Percentiles rank a stretch among this genome's conserved stretches.
phyloP scores from a whole-genome alignment of 1,284 basidiomycete genomes.

The Malassezia globosa region DNA sequence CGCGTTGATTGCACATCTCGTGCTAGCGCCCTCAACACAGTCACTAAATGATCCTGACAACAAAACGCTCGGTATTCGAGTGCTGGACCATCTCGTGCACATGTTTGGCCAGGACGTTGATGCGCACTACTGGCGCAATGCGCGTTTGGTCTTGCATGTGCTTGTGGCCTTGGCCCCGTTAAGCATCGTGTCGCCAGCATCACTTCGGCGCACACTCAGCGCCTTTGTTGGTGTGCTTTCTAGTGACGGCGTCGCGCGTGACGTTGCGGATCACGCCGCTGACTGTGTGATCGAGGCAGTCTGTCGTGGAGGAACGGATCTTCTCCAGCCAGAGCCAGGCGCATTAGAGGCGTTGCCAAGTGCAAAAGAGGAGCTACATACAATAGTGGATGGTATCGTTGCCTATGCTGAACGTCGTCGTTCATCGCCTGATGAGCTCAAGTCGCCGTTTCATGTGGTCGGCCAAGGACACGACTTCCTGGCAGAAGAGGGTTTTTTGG shows the following conservation, averaged over 20 bases:
- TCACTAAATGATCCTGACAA: background rate
- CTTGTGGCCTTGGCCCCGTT: slow-evolving; percentile 50
- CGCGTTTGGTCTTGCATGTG: slow-evolving; percentile 32
- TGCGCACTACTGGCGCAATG: slow-evolving; percentile 40
- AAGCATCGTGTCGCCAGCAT: slow-evolving; percentile 61
- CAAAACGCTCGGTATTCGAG: slow-evolving; percentile 25
- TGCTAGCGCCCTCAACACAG: background rate
- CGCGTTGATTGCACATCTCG: slow-evolving; percentile 37
- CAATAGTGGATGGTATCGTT: slow-evolving; percentile 28
- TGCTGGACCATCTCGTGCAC: slow-evolving; percentile 37
- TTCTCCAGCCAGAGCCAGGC: slow-evolving; percentile 16
- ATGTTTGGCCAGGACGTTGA: slow-evolving; percentile 39
- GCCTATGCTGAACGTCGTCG: slow-evolving; percentile 28
- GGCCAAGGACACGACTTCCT: slow-evolving; percentile 19
- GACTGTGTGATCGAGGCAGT: slow-evolving; percentile 77
- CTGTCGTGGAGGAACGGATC: slow-evolving; percentile 34
- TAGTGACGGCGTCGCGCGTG: slow-evolving; percentile 63
- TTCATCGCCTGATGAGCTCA: slow-evolving; percentile 23
- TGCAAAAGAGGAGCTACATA: slow-evolving; percentile 25
- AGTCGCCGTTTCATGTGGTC: slow-evolving; percentile 22
- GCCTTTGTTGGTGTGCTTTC: slow-evolving; percentile 74
- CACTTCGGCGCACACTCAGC: slow-evolving; percentile 64
- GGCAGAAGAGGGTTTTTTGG: slow-evolving; percentile 35
- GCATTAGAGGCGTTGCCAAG: slow-evolving; percentile 11
- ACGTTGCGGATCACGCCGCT: slow-evolving; percentile 52